Evolutionary conservation across 106 monocot species (phyloP).

Genomic region (Posidonia australis): DNA sequence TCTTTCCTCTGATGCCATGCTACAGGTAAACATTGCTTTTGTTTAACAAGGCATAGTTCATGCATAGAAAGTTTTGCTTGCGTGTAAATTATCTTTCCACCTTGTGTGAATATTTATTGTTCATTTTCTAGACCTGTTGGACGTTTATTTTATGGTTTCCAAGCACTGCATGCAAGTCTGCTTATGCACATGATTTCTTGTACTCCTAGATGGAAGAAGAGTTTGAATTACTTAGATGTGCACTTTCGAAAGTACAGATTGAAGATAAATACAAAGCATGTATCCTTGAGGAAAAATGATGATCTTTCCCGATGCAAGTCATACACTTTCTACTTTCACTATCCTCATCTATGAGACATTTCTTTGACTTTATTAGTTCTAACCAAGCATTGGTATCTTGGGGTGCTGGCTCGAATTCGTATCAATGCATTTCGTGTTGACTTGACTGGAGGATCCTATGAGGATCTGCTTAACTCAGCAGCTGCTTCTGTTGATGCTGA

Average conservation of each 20-base stretch:
- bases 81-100: neutral
- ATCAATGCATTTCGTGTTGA: slow-evolving; percentile 90
- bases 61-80: neutral
- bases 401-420: slow-evolving; percentile 66
- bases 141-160: neutral
- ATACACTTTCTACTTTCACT: neutral
- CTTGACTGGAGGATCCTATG: slow-evolving; percentile 50
- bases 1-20: slow-evolving; percentile 37
- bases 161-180: neutral
- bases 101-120: neutral
- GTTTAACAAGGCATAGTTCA: neutral
- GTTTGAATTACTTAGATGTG: slow-evolving; percentile 43
- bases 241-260: slow-evolving; percentile 39
- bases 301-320: neutral
- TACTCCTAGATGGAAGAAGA: slow-evolving; percentile 69
- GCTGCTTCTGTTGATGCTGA: slow-evolving; percentile 44
- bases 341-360: neutral
- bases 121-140: too few relatives aligned
- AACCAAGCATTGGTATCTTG: slow-evolving; percentile 71
- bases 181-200: neutral
- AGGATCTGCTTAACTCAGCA: slow-evolving; percentile 54
- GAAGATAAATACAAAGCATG: slow-evolving; percentile 43
- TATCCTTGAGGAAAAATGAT: slow-evolving; percentile 47
- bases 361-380: slow-evolving; percentile 74
- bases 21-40: slow-evolving; percentile 32